Evolutionary conservation across 2,329 filamentous ascomycete genomes (phyloP), one percentile per base, ranked within the genome.

Genomic region (Cladosporium sp.): DNA sequence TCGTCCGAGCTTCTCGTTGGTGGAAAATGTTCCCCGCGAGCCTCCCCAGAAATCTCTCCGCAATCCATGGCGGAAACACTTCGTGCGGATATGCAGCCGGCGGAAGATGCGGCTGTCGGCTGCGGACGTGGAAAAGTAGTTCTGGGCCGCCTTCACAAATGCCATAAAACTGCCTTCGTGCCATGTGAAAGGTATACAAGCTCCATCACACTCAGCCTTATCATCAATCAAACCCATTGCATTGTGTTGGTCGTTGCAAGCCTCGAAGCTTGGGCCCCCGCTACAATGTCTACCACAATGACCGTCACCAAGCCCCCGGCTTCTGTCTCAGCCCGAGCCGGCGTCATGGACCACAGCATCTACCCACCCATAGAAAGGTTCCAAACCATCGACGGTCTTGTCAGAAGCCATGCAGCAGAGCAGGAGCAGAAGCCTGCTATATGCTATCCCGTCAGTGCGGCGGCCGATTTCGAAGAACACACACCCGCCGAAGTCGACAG

Each of bases 321-420:
- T 10, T 21, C 39, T 43, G n/a, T 16, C 49, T 11, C 60, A 46
- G 60, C 34, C 18, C 60, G 54, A 34, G 43, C 58, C 21, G 60
- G 60, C 36, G 21, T 51, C 36, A 54, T 63, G 32, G 62, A 64
- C 43, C 62, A 64, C 54, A 51, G 54, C 43, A 61, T 60, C n/a
- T 71, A 73, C 61, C 67, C 72, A n/a, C 69, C 72, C 7, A 70
- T 71, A 21, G 68, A 70, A 30, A 64, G 65, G 16, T 75, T 71
- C 69, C 62, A 67, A 14, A 77, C 75, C 2, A 75, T 77, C 62
- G 74, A 76, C 54, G 74, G 75, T 28, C 49, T 77, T 8, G 69
- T 77, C 21, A 72, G 72, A 59, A 70, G 66, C n/a, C 72, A 75
- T 66, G 75, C 74, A 23, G 65, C 68, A 16, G 71, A 75, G 53